Evolutionary conservation across 768 basidiomycete species (phyloP).

Genomic region (Tephrocybe rancida): DNA sequence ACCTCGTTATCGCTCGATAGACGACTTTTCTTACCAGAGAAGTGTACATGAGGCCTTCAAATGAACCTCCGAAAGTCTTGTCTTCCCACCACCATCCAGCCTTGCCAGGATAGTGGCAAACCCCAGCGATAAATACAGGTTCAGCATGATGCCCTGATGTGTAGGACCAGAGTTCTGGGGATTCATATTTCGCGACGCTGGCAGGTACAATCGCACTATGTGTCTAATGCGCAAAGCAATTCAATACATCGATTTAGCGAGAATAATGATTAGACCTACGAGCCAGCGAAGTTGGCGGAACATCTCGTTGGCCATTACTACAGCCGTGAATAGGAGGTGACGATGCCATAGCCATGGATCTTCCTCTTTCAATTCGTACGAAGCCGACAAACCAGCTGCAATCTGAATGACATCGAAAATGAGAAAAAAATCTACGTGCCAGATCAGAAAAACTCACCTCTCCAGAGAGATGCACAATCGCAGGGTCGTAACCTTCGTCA

Average conservation of each 20-base stretch:
- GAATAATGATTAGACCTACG: neutral
- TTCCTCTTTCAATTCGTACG: neutral
- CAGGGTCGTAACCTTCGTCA: neutral
- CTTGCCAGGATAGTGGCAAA: neutral
- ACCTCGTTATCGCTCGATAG: no score
- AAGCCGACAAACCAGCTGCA: neutral
- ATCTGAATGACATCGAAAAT: neutral
- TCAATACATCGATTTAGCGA: neutral
- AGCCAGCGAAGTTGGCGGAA: neutral
- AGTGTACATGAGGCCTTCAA: constrained; percentile 4
- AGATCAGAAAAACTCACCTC: neutral
- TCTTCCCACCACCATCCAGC: constrained; percentile 11
- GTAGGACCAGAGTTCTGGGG: neutral
- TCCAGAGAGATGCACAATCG: neutral
- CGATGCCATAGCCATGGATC: neutral
- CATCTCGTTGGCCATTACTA: neutral
- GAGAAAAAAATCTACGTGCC: neutral
- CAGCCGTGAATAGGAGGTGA: neutral
- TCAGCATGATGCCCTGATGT: constrained; percentile 1
- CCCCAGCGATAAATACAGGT: neutral
- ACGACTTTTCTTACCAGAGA: neutral
- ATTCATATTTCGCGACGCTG: neutral
- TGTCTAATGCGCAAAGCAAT: neutral
- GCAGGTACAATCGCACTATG: neutral
- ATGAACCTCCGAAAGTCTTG: constrained; percentile 3